Base-by-base conservation (phyloP, 2,329 filamentous ascomycete species). In the Colletotrichum limetticola region DNA sequence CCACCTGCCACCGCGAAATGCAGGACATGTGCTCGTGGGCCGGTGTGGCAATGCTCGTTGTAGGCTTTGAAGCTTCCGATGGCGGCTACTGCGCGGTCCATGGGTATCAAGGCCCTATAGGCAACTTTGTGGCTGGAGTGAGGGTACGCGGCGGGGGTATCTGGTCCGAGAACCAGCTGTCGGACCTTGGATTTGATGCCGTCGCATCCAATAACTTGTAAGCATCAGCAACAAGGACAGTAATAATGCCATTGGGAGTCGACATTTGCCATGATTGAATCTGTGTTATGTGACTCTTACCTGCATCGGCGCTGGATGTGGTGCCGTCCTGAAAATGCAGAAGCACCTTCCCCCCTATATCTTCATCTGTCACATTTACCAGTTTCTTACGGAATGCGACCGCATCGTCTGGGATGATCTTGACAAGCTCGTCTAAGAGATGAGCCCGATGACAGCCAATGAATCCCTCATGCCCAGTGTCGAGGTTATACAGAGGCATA, bases 1-100 rank as follows among this genome's bases (percentile, higher is more conserved):
- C 30, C 22, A 19, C 12, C n/a, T n/a, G 32, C 58, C n/a, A 61
- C n/a, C 16, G 32, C n/a, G 16, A 22, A 61, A 26, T 28, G 12
- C 8, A 91, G 80, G 1, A 91, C 78, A 75, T 92, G 90, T 0
- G 86, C 88, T 53, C 83, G 80, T 1, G 84, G 85, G 0, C 89
- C 90, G 82, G 91, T 82, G 0, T 85, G 80, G 86, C 19, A n/a
- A 7, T 49, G 42, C 42, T 49, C 42, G 4, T 49, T 49, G 19
- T n/a, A n/a, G 3, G 42, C 42, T 49, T 49, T 49, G 19, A 49
- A 49, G 12, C 42, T 49, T 8, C 42, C 42, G n/a, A 92, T 92
- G 0, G 42, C 42, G 42, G 42, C 16, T 49, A 49, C 19, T 49
- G 19, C 42, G 9, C 19, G 19, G n/a, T 49, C 42, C 42, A 49